Evolutionary conservation across 306 rosid genomes (phyloP), one percentile per base, ranked within the genome.

Genomic region (Medicago ruthenica): DNA sequence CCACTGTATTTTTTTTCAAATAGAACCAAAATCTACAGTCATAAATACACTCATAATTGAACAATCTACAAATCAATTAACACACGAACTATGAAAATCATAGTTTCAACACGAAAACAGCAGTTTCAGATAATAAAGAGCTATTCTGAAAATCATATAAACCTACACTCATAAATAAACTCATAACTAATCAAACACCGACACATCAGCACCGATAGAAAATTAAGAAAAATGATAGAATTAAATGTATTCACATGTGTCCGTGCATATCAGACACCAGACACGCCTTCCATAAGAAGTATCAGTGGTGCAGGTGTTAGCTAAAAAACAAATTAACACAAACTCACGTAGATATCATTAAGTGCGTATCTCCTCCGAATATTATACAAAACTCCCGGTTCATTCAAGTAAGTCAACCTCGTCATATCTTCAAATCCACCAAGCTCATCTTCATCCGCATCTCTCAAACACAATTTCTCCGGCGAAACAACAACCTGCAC

Each of bases 371-470:
- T 90, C 67, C 99, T 89, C 8, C 72, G 89, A 58, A 95, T 88
- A 85, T 95, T 95, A 76, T 92, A 95, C 79, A 95, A 83, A 80
- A 95, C 99, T 18, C 99, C 99, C 1, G 97, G 97, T 77, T 95
- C 99, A 79, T 95, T 92, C 92, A 95, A 84, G 83, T 95, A 95
- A 24, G 92, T 83, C 86, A 92, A 72, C 79, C 86, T 87, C 48
- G 98, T 95, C 98, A 95, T 95, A 34, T 95, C 98, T 24, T 95
- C 98, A 53, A 88, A 93, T 78, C 98, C 98, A 0, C 95, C 98
- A 37, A 85, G 97, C 76, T 95, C 98, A 39, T 95, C 98, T 83
- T 95, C 98, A 21, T 95, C 98, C 14, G 92, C 93, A 41, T 95
- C 98, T 75, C 98, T 84, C 62, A 85, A 90, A 22, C 83, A 86